phyloP scores from a whole-genome alignment of 2,329 filamentous ascomycete genomes.

The Lasiodiplodia gonubiensis region DNA sequence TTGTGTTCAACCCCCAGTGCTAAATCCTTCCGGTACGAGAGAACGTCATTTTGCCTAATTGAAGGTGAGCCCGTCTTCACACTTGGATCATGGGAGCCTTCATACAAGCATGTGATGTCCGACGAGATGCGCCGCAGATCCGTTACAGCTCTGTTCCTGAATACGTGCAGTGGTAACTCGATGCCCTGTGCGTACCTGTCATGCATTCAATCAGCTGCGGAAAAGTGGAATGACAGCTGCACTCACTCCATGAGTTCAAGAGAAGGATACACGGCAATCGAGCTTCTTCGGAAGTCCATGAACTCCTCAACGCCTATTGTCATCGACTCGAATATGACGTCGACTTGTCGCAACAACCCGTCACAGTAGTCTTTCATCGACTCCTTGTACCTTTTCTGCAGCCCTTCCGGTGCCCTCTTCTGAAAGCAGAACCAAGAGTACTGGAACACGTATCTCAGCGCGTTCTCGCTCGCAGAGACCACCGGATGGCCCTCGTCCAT shows the following conservation, averaged over 20 bases:
- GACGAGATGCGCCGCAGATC: not conserved
- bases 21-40: conserved; percentile 15
- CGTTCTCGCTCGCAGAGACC: not conserved
- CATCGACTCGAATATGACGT: not conserved
- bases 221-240: not conserved
- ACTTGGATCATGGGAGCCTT: not conserved
- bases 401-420: not conserved
- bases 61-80: not conserved
- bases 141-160: not conserved
- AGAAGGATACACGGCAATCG: not conserved
- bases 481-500: conserved; percentile 2
- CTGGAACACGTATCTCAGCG: not conserved
- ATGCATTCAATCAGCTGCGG: not conserved
- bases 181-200: not conserved
- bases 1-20: conserved; percentile 6
- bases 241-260: conserved; percentile 5
- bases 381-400: conserved; percentile 8
- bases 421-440: conserved; percentile 4
- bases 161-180: not conserved
- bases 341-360: conserved; percentile 5
- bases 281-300: conserved; percentile 6
- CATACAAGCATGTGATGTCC: conserved; percentile 1
- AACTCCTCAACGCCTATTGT: not conserved
- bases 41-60: not conserved
- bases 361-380: conserved; percentile 13